These are phyloP conservation scores for Lactarius akahatsu DNA, from an alignment of 768 basidiomycete genomes.

Conservation along the genomic window DNA sequence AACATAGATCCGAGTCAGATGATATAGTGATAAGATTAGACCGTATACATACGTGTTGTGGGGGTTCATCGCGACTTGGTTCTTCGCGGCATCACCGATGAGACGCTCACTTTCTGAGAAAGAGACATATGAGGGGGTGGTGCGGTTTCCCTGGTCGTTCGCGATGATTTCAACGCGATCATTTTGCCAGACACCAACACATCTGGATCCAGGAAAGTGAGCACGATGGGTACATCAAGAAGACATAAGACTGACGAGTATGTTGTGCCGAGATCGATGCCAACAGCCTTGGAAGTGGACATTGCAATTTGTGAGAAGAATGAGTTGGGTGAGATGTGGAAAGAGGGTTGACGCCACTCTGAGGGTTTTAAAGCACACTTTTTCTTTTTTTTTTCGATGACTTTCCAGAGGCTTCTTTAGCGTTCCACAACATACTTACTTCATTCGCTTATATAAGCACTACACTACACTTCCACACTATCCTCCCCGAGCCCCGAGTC, in stretches of 20 bases:
- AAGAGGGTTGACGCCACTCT: conserved; percentile 20
- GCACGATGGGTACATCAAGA: not conserved
- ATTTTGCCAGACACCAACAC: conserved; percentile 99
- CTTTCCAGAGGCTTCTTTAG: conserved; percentile 34
- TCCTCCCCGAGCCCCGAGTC: conserved; percentile 16
- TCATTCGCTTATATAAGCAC: conserved; percentile 24
- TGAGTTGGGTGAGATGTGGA: conserved; percentile 12
- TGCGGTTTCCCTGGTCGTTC: conserved; percentile 93
- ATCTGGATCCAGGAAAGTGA: conserved; percentile 41
- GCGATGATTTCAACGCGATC: conserved; percentile 99
- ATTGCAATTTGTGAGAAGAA: conserved; percentile 30
- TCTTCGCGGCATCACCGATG: conserved; percentile 99
- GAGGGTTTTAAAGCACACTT: conserved; percentile 32
- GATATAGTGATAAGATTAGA: conserved; percentile 9
- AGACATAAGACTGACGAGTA: conserved; percentile 64
- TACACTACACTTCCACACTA: conserved; percentile 18
- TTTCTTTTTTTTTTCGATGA: conserved; percentile 28
- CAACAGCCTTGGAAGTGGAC: conserved; percentile 65
- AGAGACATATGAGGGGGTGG: conserved; percentile 93
- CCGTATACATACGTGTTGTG: conserved; percentile 65
- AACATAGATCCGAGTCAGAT: conserved; percentile 30
- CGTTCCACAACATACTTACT: conserved; percentile 27
- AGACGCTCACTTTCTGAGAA: conserved; percentile 95
- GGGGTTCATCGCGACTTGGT: conserved; percentile 98
- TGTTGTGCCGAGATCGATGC: conserved; percentile 90